These are phyloP conservation scores for Rutstroemia sp. DNA, from an alignment of 2,329 filamentous ascomycete genomes.

Conservation along the genomic window DNA sequence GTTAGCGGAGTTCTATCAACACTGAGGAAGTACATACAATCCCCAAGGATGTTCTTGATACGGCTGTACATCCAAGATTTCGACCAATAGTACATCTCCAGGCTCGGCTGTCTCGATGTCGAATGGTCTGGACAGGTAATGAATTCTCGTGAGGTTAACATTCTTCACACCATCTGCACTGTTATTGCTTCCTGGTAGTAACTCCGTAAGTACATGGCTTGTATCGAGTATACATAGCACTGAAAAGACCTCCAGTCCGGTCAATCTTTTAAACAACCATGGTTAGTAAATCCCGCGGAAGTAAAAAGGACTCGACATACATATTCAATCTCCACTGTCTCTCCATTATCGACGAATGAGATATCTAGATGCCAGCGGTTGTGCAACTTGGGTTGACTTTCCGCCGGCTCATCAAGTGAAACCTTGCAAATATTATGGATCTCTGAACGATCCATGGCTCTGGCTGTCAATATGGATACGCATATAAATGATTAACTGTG, in stretches of 20 bases:
- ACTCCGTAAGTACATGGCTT: background rate
- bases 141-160: constrained; percentile 75
- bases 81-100: constrained; percentile 70
- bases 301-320: constrained; percentile 20
- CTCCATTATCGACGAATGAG: constrained; percentile 64
- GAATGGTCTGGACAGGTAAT: constrained; percentile 86
- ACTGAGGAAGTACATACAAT: constrained; percentile 60
- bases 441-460: constrained; percentile 40
- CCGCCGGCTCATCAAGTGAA: constrained; percentile 62
- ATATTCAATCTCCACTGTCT: constrained; percentile 91
- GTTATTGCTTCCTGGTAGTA: constrained; percentile 61
- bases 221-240: background rate
- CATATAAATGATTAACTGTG: background rate
- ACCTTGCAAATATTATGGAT: constrained; percentile 70
- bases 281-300: background rate
- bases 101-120: constrained; percentile 78
- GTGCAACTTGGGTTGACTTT: constrained; percentile 63
- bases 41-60: constrained; percentile 83
- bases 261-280: constrained; percentile 15
- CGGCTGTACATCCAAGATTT: constrained; percentile 90
- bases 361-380: constrained; percentile 94
- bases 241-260: constrained; percentile 50
- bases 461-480: background rate
- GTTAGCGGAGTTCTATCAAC: background rate
- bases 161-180: constrained; percentile 81